Percentiles rank a stretch among this genome's conserved stretches.
Conservation (phyloP, 305 asterid genomes). For the Solanum hybrid region DNA sequence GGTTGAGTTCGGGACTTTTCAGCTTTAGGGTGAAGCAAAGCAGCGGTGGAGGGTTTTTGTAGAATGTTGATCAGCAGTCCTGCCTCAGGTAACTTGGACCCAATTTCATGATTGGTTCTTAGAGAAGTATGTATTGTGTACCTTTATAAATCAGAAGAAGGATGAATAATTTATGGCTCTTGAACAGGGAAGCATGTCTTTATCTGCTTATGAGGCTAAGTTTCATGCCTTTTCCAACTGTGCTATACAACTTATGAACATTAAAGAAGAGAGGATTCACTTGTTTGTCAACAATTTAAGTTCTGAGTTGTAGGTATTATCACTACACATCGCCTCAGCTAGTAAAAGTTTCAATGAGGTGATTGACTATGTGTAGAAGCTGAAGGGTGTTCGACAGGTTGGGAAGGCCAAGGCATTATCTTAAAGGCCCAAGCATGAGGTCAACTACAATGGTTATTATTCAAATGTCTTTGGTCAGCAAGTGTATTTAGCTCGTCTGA, state of each 20-base stretch:
- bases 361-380: neutral
- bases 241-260: neutral
- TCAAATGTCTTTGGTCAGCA: neutral
- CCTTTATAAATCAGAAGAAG: neutral
- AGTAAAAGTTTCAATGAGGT: neutral
- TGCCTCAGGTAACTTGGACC: neutral
- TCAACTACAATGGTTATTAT: neutral
- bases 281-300: neutral
- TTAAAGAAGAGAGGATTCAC: neutral
- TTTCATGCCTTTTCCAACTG: neutral
- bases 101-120: neutral
- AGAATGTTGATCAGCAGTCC: neutral
- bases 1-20: neutral
- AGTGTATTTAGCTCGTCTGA: neutral
- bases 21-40: neutral
- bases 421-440: neutral
- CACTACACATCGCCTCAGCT: neutral
- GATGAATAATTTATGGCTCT: neutral
- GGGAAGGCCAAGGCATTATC: neutral
- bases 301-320: neutral
- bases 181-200: neutral
- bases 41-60: neutral
- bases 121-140: neutral
- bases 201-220: neutral
- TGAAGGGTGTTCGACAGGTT: neutral